phyloP scores from a whole-genome alignment of 108 stramenopile species.

The Hondaea fermentalgiana region DNA sequence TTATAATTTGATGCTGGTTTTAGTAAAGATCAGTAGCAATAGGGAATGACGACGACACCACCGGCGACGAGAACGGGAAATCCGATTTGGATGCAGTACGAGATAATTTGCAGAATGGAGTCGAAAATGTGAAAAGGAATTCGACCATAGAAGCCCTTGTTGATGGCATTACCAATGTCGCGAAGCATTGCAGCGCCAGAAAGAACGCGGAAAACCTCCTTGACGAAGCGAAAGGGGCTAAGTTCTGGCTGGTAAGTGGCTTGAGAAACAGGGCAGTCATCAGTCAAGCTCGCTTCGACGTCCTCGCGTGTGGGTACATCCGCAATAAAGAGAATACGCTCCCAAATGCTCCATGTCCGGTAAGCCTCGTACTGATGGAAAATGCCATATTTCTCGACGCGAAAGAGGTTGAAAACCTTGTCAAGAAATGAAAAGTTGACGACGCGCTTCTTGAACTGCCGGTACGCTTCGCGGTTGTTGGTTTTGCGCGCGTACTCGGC shows the following conservation, averaged over 20 bases:
- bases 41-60: neutral
- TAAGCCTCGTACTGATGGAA: constrained; percentile 29
- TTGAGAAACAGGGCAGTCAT: no score
- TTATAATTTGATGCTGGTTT: no score
- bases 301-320: neutral
- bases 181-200: neutral
- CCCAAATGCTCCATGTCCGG: constrained; percentile 39
- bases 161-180: neutral
- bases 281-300: neutral
- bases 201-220: neutral
- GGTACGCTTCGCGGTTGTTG: neutral
- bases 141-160: neutral
- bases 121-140: neutral
- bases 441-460: constrained; percentile 14
- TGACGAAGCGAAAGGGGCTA: neutral
- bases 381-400: neutral
- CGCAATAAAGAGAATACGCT: constrained; percentile 28
- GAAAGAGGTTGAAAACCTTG: constrained; percentile 1
- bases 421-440: constrained; percentile 18
- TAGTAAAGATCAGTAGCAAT: neutral
- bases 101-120: neutral
- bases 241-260: no score
- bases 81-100: neutral
- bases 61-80: constrained; percentile 7
- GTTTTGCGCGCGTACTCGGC: constrained; percentile 16